Conservation (phyloP, 2,329 filamentous ascomycete species). For the Fusarium virguliforme region DNA sequence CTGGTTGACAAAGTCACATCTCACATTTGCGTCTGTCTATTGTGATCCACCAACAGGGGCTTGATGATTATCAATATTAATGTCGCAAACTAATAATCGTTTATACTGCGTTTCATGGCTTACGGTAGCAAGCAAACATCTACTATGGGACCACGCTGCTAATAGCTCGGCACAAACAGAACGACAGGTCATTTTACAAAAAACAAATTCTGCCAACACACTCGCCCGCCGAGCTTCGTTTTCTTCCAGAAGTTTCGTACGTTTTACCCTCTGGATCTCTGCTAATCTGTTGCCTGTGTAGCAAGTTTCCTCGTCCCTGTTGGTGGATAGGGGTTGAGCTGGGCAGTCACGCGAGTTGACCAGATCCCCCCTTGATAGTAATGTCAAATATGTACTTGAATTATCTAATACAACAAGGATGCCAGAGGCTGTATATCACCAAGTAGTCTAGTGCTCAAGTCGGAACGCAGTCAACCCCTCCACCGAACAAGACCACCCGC, state of each 20-base stretch:
- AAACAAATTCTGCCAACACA: neutral
- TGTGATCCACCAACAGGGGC: neutral
- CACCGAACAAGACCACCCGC: neutral
- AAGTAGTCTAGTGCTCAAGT: neutral
- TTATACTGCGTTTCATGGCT: neutral
- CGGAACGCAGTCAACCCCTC: neutral
- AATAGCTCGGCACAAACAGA: neutral
- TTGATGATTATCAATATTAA: neutral
- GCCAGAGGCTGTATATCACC: neutral
- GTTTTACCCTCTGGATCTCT: neutral
- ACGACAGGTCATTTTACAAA: neutral
- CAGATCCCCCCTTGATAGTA: neutral
- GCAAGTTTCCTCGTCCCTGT: conserved; percentile 1
- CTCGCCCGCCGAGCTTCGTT: neutral
- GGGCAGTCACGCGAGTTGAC: neutral
- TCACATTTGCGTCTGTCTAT: neutral
- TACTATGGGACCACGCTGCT: neutral
- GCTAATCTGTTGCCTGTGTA: neutral
- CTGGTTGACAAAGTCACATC: neutral
- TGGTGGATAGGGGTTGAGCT: neutral
- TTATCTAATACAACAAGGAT: neutral
- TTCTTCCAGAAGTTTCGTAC: neutral
- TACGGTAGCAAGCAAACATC: neutral
- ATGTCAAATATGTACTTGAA: neutral
- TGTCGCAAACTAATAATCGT: too few relatives aligned